phyloP scores from a whole-genome alignment of 225 moss, liverwort and hornwort species.

The Sphagnum tenellum region DNA sequence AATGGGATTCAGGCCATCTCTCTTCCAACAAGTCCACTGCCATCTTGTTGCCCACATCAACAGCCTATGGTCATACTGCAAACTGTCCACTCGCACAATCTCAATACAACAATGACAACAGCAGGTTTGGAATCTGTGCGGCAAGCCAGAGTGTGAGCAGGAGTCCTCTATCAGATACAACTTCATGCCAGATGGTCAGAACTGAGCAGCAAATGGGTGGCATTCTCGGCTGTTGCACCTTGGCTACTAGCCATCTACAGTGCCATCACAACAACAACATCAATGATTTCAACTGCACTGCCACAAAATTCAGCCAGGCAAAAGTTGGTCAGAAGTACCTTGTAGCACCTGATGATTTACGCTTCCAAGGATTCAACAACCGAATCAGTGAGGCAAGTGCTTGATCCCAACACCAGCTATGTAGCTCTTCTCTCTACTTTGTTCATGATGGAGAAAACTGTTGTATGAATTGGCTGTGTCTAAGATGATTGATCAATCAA shows the following conservation, averaged over 20 bases:
- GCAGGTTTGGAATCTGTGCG: conserved; percentile 1
- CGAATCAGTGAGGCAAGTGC: conserved; percentile 7
- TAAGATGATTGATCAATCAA: no score
- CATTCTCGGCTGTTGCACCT: conserved; percentile 30
- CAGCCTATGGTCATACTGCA: background rate
- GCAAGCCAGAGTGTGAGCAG: conserved; percentile 12
- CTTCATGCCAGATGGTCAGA: background rate
- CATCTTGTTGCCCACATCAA: background rate
- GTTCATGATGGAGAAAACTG: no score
- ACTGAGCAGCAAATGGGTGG: conserved; percentile 29
- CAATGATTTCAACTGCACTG: background rate
- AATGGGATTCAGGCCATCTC: background rate
- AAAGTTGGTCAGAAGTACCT: background rate
- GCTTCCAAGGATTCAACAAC: background rate
- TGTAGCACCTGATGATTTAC: background rate
- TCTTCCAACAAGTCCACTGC: background rate
- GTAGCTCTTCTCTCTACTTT: no score
- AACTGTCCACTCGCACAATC: background rate
- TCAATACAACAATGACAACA: background rate
- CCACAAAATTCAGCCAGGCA: background rate
- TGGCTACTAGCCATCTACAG: conserved; percentile 45
- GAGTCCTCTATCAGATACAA: conserved; percentile 3
- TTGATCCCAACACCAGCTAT: no score
- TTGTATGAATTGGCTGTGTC: no score
- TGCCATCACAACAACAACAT: conserved; percentile 1